Percentiles rank a stretch among this genome's conserved stretches.
Conservation (phyloP, 1,284 basidiomycete species). For the Heterobasidion occidentale region DNA sequence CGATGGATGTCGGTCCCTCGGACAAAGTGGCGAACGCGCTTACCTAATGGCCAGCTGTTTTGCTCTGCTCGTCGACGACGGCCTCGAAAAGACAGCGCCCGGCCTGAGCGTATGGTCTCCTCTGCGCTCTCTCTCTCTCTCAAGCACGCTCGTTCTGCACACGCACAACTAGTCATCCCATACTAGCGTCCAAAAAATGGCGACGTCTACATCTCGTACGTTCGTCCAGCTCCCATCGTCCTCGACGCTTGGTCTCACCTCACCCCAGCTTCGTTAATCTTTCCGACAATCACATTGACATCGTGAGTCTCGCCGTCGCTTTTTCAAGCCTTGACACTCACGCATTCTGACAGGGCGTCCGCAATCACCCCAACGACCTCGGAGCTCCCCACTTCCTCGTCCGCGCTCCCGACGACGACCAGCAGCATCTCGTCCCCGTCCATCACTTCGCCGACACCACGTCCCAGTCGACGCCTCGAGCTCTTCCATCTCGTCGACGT, state of each 20-base stretch:
- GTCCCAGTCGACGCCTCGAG: background rate
- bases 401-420: background rate
- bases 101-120: background rate
- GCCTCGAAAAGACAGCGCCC: no score
- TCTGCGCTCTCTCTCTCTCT: background rate
- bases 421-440: background rate
- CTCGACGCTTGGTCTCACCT: no score
- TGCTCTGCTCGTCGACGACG: background rate
- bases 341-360: no score
- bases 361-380: background rate
- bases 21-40: background rate
- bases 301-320: no score
- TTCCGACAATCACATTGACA: no score
- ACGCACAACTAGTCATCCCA: background rate
- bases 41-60: background rate
- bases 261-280: no score
- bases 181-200: background rate
- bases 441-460: background rate
- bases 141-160: background rate
- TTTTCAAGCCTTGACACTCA: no score
- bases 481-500: background rate
- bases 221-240: background rate
- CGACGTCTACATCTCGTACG: background rate
- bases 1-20: no score
- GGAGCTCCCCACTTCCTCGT: conserved; percentile 2